Base-by-base conservation (phyloP, 129 eudicot genomes). In the Lonicera japonica region DNA sequence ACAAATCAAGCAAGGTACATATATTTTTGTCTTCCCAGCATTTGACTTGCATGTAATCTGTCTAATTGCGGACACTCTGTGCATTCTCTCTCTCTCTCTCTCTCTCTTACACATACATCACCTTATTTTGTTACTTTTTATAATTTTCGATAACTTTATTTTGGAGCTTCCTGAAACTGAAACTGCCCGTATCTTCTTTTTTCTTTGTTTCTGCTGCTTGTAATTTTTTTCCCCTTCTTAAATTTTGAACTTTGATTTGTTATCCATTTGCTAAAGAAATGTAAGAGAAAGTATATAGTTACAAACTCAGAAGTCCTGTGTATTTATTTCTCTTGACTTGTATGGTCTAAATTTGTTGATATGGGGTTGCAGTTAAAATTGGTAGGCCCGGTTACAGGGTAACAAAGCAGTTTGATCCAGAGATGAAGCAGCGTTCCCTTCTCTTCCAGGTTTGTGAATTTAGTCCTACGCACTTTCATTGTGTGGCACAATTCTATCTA, bases 311-410 rank as follows among this genome's bases (percentile, higher is more conserved):
- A 8, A 43, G 8, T 29, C 50, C 8, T 43, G 5, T 43, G 16
- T 1, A 4, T 43, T 3, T 43, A 43, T 10, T 38, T 38, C n/a
- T n/a, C 50, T 58, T 60, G 19, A 46, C 60, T 24, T 43, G 22
- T 25, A 21, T 61, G 66, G 21, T 60, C n/a, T 70, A 47, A 65
- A 60, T 11, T 25, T 18, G n/a, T 69, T 71, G 25, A 47, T 23
- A 23, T 65, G 67, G 75, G 63, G 36, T 53, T 79, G 78, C 79
- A 90, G 97, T 86, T 58, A 90, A 90, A 78, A 86, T 90, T 79
- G 97, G 97, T 20, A 77, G 97, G 67, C 97, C 97, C 67, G 97
- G 97, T 23, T 90, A 90, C 63, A 79, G 95, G 11, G 97, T 86
- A 71, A 86, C 97, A 5, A 90, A 90, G 68, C 97, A 90, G 64